These are phyloP conservation scores for Fusarium sp. DNA, from an alignment of 2,329 filamentous ascomycete genomes.

Conservation along the genomic window DNA sequence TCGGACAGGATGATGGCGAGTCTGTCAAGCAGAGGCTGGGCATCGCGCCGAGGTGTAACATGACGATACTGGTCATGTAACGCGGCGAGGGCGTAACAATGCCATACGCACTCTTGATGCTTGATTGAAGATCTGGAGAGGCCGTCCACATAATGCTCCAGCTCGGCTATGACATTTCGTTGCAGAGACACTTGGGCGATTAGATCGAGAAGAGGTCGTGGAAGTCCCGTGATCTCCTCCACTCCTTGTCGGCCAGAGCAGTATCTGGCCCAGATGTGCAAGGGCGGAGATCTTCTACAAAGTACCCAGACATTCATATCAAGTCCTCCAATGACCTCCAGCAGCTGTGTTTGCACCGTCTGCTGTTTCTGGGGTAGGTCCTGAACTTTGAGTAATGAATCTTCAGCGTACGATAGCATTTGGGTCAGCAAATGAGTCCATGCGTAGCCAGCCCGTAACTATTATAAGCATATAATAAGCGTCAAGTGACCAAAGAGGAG, in stretches of 20 bases:
- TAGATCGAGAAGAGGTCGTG: too few relatives aligned
- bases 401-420: background rate
- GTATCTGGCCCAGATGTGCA: too few relatives aligned
- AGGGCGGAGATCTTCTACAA: background rate
- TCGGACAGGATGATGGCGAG: background rate
- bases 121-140: background rate
- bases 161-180: background rate
- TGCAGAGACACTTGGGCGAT: background rate
- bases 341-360: background rate
- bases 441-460: background rate
- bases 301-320: background rate
- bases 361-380: background rate
- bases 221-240: too few relatives aligned
- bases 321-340: background rate
- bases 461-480: background rate
- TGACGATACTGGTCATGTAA: background rate
- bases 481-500: fast-evolving
- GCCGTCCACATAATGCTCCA: background rate
- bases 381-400: background rate
- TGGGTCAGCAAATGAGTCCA: background rate
- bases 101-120: background rate
- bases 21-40: fast-evolving
- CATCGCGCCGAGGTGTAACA: background rate
- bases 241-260: too few relatives aligned
- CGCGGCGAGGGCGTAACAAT: background rate